phyloP scores from a whole-genome alignment of 345 rosid genomes.

The Eutrema yunnanense region DNA sequence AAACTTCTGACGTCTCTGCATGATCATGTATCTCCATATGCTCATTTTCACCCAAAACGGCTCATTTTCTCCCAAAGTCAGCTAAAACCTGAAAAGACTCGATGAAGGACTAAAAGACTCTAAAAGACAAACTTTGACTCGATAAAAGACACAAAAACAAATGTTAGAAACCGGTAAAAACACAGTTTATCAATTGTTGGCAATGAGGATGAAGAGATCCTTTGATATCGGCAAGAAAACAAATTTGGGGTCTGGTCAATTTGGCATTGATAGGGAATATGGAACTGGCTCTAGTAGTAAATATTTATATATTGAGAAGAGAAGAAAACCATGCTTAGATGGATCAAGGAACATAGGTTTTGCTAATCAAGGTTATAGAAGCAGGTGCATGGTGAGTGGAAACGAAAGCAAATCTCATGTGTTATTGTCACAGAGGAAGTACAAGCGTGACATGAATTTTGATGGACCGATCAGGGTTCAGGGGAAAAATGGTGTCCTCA shows the following conservation, averaged over 20 bases:
- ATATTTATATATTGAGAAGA: constrained; percentile 44
- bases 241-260: constrained; percentile 39
- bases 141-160: too few relatives aligned
- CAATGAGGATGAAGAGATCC: constrained; percentile 33
- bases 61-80: too few relatives aligned
- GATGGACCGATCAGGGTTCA: constrained; percentile 79
- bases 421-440: constrained; percentile 40
- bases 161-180: too few relatives aligned
- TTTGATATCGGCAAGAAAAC: constrained; percentile 35
- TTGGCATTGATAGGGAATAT: constrained; percentile 41
- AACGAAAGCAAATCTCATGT: constrained; percentile 32
- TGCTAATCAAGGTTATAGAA: constrained; percentile 31
- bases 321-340: constrained; percentile 40
- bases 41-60: too few relatives aligned
- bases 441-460: constrained; percentile 36
- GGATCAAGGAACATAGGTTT: constrained; percentile 32
- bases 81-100: too few relatives aligned
- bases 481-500: constrained; percentile 90
- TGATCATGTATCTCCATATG: too few relatives aligned
- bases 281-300: constrained; percentile 50
- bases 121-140: too few relatives aligned
- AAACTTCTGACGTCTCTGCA: too few relatives aligned
- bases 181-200: neutral
- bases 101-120: too few relatives aligned
- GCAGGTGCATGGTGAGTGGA: constrained; percentile 33